phyloP scores from a whole-genome alignment of 164 flowering plant species.

The Cinnamomum micranthum region DNA sequence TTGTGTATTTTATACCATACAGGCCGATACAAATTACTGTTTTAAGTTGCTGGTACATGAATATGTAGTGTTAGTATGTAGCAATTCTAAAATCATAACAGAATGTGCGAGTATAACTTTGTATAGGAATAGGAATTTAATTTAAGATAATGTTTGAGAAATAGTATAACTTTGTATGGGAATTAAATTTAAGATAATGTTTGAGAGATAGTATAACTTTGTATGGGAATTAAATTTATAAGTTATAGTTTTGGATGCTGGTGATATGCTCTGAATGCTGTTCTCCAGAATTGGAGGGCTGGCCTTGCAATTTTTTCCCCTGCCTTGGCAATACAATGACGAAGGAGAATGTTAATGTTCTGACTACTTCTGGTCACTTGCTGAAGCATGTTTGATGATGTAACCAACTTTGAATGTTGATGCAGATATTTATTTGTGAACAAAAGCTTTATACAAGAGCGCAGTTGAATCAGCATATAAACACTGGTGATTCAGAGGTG shows the following conservation, averaged over 20 bases:
- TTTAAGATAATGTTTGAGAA: neutral
- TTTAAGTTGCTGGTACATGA: no score
- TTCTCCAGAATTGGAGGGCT: neutral
- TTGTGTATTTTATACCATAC: no score
- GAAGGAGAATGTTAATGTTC: neutral
- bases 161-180: neutral
- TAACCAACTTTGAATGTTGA: conserved; percentile 4
- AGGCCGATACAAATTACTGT: no score
- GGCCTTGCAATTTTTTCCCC: neutral
- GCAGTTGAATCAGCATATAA: conserved; percentile 77
- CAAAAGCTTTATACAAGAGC: conserved; percentile 83
- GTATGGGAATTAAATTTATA: neutral
- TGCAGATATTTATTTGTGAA: conserved; percentile 89
- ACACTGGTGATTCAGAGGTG: conserved; percentile 85
- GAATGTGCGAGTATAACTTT: no score
- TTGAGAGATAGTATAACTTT: neutral
- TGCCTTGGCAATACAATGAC: neutral
- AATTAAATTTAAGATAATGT: neutral
- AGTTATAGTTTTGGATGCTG: neutral
- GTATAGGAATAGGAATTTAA: no score
- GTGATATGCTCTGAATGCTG: neutral
- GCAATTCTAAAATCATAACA: no score
- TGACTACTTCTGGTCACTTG: neutral
- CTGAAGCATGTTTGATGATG: neutral
- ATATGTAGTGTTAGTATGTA: no score